Evolutionary conservation across 2,329 filamentous ascomycete genomes (phyloP).

Genomic region (Diaporthe helianthi): DNA sequence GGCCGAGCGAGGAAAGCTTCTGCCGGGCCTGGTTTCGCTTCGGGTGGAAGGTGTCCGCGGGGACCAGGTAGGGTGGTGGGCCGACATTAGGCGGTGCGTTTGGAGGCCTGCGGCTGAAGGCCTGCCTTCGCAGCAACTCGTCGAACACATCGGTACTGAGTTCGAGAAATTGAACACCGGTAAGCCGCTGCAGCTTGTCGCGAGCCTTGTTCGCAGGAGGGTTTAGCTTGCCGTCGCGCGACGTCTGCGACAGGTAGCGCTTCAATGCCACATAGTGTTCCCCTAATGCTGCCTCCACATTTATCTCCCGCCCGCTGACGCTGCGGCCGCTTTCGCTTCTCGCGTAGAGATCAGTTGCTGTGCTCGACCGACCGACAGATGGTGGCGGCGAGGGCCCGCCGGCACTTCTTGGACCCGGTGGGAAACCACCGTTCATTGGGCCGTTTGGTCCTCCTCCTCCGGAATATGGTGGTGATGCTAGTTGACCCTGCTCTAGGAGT

Average conservation of each 20-base stretch:
- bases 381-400: constrained; percentile 83
- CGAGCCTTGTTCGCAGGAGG: constrained; percentile 85
- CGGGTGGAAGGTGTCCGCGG: constrained; percentile 90
- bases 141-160: constrained; percentile 98
- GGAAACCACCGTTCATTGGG: constrained; percentile 66
- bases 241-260: constrained; percentile 73
- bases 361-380: constrained; percentile 85
- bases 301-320: constrained; percentile 64
- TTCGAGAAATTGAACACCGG: constrained; percentile 93
- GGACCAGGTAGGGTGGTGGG: constrained; percentile 77
- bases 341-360: constrained; percentile 75
- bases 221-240: constrained; percentile 77
- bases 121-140: constrained; percentile 87
- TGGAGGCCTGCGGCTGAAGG: constrained; percentile 62
- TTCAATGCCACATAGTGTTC: constrained; percentile 86
- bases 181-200: constrained; percentile 91
- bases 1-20: constrained; percentile 88
- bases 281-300: constrained; percentile 67
- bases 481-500: constrained; percentile 56
- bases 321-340: constrained; percentile 71
- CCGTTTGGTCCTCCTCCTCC: constrained; percentile 67
- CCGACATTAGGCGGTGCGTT: constrained; percentile 57
- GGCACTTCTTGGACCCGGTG: constrained; percentile 61
- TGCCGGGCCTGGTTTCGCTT: constrained; percentile 98
- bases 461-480: constrained; percentile 74